Evolutionary conservation across 2,329 filamentous ascomycete genomes (phyloP), one percentile per base, ranked within the genome.

Genomic region (Dryadomyces sulphureus): DNA sequence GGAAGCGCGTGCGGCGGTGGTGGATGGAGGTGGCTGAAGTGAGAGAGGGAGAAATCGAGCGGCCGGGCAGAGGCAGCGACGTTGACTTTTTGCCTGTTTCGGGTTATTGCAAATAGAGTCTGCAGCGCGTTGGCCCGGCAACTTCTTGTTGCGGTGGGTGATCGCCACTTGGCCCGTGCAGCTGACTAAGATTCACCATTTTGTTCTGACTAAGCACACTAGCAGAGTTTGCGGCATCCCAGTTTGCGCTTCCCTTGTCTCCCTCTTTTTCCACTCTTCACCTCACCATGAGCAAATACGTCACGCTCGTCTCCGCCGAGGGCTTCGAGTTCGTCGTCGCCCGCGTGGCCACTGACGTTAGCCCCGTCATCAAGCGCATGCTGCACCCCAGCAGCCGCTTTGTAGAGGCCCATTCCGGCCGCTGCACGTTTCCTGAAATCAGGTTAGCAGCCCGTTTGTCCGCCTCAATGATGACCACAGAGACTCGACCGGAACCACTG

Each of bases 311-410:
- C 38, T 87, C 83, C 1, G 73, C 69, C 53, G 84, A 90, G 61
- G 81, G 76, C 55, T 87, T 78, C 59, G 82, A 87, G 65, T 89
- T 85, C 59, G 76, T 84, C 52, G 71, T 89, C 44, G 68, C 83
- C 46, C 77, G 83, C 45, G 80, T 84, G 43, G 79, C 82, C 3
- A 77, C 82, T 49, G 68, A 76, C 56, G 68, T 84, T 56, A 84
- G 81, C 54, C 78, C 78, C 30, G 74, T 79, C 48, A 81, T 90
- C 64, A 82, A 77, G 64, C 73, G 77, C 59, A 87, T 86, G 75
- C 66, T 90, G 49, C 79, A 86, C 56, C 75, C 79, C 16, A 70
- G 72, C 54, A 81, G 71, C 58, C 73, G 73, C 54, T 87, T 87
- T 56, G 57, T 65, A 42, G 84, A 88, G 63, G 73, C 77, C 4